These are phyloP conservation scores for Tetracladium marchalianum DNA, from an alignment of 495 filamentous ascomycete species.

Conservation along the genomic window DNA sequence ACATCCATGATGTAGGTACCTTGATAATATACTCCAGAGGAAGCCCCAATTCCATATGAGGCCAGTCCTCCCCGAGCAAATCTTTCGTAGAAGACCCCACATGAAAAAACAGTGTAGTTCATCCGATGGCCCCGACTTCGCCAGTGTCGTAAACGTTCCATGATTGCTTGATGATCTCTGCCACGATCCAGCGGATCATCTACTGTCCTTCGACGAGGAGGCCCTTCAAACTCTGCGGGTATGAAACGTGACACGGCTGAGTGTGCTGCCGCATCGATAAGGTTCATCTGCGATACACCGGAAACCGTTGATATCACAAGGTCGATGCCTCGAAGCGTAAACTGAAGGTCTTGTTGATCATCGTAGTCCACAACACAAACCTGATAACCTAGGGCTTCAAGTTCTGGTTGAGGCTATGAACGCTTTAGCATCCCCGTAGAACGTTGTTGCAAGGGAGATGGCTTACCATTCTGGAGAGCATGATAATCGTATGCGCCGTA, in stretches of 20 bases:
- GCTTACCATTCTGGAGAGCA: slow-evolving; percentile 55
- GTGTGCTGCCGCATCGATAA: slow-evolving; percentile 60
- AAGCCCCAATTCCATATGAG: slow-evolving; percentile 40
- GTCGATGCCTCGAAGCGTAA: slow-evolving; percentile 58
- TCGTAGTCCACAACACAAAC: slow-evolving; percentile 56
- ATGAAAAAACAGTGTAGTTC: slow-evolving; percentile 57
- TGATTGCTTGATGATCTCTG: slow-evolving; percentile 33
- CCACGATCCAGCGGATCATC: slow-evolving; percentile 40
- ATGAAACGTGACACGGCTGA: slow-evolving; percentile 58
- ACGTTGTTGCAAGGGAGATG: slow-evolving; percentile 10
- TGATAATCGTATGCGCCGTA: slow-evolving; percentile 53
- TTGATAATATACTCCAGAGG: slow-evolving; percentile 36
- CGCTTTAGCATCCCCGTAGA: slow-evolving; percentile 25
- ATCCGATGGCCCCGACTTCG: slow-evolving; percentile 34
- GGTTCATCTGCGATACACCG: slow-evolving; percentile 51
- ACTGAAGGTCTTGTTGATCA: slow-evolving; percentile 42
- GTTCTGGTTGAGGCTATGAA: slow-evolving; percentile 21
- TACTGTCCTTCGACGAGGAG: slow-evolving; percentile 27
- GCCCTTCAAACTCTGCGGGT: slow-evolving; percentile 67
- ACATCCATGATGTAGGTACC: slow-evolving; percentile 58
- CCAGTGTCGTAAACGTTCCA: slow-evolving; percentile 43
- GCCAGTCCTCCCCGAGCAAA: slow-evolving; percentile 56
- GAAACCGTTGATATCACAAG: slow-evolving; percentile 67
- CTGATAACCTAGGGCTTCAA: slow-evolving; percentile 40
- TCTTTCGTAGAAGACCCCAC: slow-evolving; percentile 68